A percentile compares a stretch with the other conserved stretches of the same genome.
Evolutionary conservation across 768 basidiomycete species (phyloP).

Genomic region (Calocybe gangraenosa): DNA sequence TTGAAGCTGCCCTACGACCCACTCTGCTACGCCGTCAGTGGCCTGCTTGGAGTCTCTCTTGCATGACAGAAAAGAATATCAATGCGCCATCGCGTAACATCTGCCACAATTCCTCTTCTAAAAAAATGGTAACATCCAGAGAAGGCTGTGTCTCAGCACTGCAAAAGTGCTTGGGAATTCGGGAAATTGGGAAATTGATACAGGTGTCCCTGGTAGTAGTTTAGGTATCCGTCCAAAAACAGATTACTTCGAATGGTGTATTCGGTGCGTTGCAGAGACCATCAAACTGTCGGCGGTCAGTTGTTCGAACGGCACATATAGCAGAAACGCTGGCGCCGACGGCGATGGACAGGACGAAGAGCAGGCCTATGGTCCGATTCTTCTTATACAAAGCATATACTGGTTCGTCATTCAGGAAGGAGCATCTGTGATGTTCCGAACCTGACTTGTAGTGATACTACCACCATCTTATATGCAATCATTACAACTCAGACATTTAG

Average conservation of each 20-base stretch:
- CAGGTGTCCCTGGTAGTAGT: no score
- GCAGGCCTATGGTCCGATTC: slow-evolving; percentile 1
- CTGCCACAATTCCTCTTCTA: slow-evolving; percentile 6
- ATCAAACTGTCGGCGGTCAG: slow-evolving; percentile 1
- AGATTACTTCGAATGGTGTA: slow-evolving; percentile 6
- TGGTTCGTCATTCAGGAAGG: neutral
- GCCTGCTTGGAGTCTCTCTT: no score
- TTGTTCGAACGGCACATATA: slow-evolving; percentile 1
- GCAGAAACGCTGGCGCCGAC: neutral
- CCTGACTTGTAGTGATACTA: slow-evolving; percentile 7
- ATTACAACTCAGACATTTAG: no score
- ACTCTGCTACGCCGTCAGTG: no score
- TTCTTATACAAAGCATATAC: slow-evolving; percentile 13
- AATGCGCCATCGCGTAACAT: slow-evolving; percentile 10
- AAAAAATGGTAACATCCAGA: slow-evolving; percentile 6
- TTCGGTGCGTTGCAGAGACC: neutral
- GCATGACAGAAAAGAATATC: slow-evolving; percentile 7
- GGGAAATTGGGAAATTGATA: no score
- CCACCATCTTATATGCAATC: slow-evolving; percentile 8
- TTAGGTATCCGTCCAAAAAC: slow-evolving; percentile 2
- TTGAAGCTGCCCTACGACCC: no score
- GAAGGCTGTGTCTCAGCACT: neutral
- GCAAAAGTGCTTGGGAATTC: neutral
- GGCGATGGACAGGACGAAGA: neutral
- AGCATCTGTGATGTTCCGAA: neutral